phyloP scores from a whole-genome alignment of 106 monocot genomes.

The Apostasia shenzhenica region DNA sequence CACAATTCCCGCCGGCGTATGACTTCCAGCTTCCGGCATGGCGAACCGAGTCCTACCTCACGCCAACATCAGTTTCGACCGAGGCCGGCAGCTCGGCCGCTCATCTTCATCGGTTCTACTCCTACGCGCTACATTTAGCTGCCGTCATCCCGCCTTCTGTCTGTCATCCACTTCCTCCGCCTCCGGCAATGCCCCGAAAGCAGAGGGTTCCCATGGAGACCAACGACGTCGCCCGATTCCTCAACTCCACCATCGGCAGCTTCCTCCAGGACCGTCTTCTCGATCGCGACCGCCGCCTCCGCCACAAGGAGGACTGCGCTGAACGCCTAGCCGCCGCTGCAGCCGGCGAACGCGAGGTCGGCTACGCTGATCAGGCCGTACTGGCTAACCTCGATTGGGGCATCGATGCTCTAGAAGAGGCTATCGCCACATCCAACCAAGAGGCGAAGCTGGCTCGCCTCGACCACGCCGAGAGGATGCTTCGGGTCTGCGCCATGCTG shows the following conservation, averaged over 20 bases:
- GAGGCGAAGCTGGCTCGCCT: constrained; percentile 54
- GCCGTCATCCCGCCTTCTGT: too few species aligned
- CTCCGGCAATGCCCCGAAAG: constrained; percentile 2
- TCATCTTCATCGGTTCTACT: too few species aligned
- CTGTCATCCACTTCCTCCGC: too few species aligned
- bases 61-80: too few species aligned
- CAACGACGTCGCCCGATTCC: constrained; percentile 11
- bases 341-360: constrained; percentile 7
- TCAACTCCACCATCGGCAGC: constrained; percentile 24
- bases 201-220: constrained; percentile 10
- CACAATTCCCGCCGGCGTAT: too few species aligned
- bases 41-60: too few species aligned
- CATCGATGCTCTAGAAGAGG: constrained; percentile 51
- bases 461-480: constrained; percentile 55
- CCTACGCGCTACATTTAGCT: too few species aligned
- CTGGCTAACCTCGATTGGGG: constrained; percentile 61
- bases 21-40: too few species aligned
- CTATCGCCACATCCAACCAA: constrained; percentile 26
- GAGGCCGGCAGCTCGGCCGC: too few species aligned
- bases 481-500: constrained; percentile 38
- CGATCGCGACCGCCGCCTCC: constrained; percentile 20
- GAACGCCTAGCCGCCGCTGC: constrained; percentile 39
- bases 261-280: constrained; percentile 36
- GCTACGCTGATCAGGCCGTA: constrained; percentile 44
- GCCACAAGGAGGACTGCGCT: constrained; percentile 41